Evolutionary conservation across 495 filamentous ascomycete genomes (phyloP).

Genomic region (Daldinia vernicosa): DNA sequence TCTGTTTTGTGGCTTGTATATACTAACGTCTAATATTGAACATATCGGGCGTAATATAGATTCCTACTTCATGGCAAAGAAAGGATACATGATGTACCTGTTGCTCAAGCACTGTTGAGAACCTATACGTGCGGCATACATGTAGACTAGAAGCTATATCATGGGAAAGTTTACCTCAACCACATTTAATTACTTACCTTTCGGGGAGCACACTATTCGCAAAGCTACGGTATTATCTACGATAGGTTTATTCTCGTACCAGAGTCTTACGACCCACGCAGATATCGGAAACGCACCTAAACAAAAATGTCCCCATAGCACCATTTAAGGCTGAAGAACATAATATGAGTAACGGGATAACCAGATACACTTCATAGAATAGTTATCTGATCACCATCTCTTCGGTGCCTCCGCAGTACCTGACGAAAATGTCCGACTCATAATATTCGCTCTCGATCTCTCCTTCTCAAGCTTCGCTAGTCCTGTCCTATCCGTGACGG

Average conservation of each 20-base stretch:
- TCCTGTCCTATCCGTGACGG: constrained; percentile 82
- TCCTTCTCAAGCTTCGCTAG: constrained; percentile 58
- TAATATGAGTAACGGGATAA: neutral
- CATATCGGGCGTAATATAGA: neutral
- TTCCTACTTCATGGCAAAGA: too few species aligned
- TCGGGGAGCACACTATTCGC: neutral
- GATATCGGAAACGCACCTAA: neutral
- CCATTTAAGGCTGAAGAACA: neutral
- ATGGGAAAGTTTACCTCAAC: neutral
- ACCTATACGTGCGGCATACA: too few species aligned
- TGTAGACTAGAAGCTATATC: neutral
- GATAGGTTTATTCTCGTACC: neutral
- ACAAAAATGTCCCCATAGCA: neutral
- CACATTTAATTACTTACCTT: neutral
- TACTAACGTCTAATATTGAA: neutral
- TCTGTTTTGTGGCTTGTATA: neutral
- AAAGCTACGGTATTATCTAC: neutral
- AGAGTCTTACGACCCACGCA: neutral
- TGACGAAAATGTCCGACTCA: constrained; percentile 43
- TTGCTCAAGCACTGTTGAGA: too few species aligned
- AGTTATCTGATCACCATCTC: constrained; percentile 38
- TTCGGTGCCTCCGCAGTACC: constrained; percentile 39
- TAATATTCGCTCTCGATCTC: constrained; percentile 45
- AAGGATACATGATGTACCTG: too few species aligned
- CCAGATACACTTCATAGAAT: constrained; percentile 3